These are phyloP conservation scores for Xylaria palmicola DNA, from an alignment of 495 filamentous ascomycete genomes.

Conservation along the genomic window DNA sequence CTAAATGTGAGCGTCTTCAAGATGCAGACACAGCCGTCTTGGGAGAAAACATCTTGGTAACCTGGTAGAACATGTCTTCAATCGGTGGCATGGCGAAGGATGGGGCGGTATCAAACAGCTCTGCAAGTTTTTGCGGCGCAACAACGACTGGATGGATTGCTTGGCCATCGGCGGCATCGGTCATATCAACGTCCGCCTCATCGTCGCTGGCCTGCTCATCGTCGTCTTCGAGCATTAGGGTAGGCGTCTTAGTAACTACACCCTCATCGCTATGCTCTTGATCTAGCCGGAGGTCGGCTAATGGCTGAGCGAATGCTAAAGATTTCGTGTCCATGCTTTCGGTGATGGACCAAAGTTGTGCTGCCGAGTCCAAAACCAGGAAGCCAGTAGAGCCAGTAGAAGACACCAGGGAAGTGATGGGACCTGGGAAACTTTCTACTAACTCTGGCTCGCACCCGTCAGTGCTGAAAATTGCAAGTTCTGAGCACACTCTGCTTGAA, in stretches of 20 bases:
- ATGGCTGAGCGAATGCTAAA: conserved; percentile 47
- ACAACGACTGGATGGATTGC: conserved; percentile 52
- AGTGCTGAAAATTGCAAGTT: conserved; percentile 58
- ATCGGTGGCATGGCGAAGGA: conserved; percentile 76
- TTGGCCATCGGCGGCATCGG: conserved; percentile 34
- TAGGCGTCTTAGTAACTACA: conserved; percentile 13
- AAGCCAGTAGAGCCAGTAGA: conserved; percentile 57
- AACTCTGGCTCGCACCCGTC: conserved; percentile 49
- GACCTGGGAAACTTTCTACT: conserved; percentile 41
- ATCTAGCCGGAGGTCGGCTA: conserved; percentile 47
- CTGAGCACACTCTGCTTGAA: conserved; percentile 35
- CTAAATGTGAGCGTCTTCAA: not conserved
- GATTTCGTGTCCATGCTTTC: conserved; percentile 47
- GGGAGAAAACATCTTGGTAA: conserved; percentile 59
- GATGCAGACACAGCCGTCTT: conserved; percentile 34
- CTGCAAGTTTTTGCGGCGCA: conserved; percentile 62
- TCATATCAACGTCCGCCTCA: conserved; percentile 43
- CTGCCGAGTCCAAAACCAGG: conserved; percentile 57
- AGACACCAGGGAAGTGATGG: conserved; percentile 56
- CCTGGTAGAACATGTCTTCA: conserved; percentile 72
- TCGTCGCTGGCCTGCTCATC: conserved; percentile 50
- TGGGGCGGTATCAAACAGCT: conserved; percentile 71
- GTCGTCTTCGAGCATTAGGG: conserved; percentile 33
- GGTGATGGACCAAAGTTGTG: conserved; percentile 55
- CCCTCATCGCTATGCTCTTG: conserved; percentile 16